Base-by-base conservation (phyloP, 495 filamentous ascomycete species). In the Astrocystis sublimbata region DNA sequence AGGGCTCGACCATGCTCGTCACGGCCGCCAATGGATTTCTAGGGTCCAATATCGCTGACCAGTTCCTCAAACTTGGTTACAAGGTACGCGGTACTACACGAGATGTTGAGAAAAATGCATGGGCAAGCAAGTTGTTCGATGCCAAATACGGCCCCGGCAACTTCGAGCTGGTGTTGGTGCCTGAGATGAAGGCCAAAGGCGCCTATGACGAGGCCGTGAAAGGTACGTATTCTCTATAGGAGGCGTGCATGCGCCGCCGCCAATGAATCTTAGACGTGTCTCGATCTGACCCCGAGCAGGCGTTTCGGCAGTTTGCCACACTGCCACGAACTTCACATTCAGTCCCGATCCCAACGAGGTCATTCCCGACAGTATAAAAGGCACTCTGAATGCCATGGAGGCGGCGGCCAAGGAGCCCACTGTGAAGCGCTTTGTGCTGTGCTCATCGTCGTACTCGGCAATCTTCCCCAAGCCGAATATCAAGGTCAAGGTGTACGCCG, bases 11-110 rank as follows among this genome's bases (percentile, higher is more conserved):
- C 17, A 64, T 78, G 51, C 72, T 86, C 23, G 76, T 88, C 47
- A 87, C 82, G 1, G 83, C 82, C 13, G 78, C 71, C 10, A 84
- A 78, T 56, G 83, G 83, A 52, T 84, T 73, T 64, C 76, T 87
- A 42, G 83, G 65, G 12, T 79, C 76, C 30, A 79, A 86, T 40
- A 65, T 85, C 21, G 74, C 76, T 36, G 70, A 83, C 59, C 61
- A 78, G 21, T 64, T 85, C 12, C 76, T 86, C 6, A 54, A 67
- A 21, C 66, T 71, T 6, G 81, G 81, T 31, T 85, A 83, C 59
- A 63, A 62, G 15, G 80, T 86, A 6, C 74, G 79, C 28, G 83
- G 83, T n/a, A 84, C 82, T 6, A 72, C 76, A 15, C 78, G 83
- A 21, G 59, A 70, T 12, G 49, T 53, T 6, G 63, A 65, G 30